Conservation (phyloP, 345 rosid species). For the Nephelium lappaceum region DNA sequence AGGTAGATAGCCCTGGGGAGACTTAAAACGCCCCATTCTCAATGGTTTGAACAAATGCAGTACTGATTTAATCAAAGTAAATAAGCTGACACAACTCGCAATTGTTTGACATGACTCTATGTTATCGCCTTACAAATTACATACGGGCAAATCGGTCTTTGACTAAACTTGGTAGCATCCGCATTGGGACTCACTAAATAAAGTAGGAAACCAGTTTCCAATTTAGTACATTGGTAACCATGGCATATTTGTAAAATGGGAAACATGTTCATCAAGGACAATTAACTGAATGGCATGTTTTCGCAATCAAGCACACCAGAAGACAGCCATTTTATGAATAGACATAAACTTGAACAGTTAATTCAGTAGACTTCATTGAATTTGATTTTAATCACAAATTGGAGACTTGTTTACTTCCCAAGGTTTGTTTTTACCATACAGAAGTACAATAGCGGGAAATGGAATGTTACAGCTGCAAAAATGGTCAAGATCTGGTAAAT, state of each 20-base stretch:
- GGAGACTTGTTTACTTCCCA: background rate
- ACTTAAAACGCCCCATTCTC: background rate
- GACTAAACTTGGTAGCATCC: background rate
- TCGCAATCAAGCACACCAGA: background rate
- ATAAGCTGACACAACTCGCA: background rate
- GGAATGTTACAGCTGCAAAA: background rate
- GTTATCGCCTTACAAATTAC: background rate
- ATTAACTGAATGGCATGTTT: background rate
- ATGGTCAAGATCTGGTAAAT: background rate
- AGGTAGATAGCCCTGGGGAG: background rate
- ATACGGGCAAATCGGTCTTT: background rate
- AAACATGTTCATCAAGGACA: background rate
- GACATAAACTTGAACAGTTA: background rate
- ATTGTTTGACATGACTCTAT: no score
- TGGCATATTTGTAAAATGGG: background rate
- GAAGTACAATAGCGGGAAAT: background rate
- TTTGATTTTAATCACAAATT: background rate
- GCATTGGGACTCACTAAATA: background rate
- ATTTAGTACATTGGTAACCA: background rate
- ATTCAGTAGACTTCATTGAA: background rate
- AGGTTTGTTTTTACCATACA: background rate
- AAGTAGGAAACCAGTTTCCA: no score
- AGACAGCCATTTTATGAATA: background rate
- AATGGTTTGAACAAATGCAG: no score
- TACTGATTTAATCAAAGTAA: background rate